These are phyloP conservation scores for Phaffomyces opuntiae DNA, from an alignment of 805 yeast species.

Conservation along the genomic window DNA sequence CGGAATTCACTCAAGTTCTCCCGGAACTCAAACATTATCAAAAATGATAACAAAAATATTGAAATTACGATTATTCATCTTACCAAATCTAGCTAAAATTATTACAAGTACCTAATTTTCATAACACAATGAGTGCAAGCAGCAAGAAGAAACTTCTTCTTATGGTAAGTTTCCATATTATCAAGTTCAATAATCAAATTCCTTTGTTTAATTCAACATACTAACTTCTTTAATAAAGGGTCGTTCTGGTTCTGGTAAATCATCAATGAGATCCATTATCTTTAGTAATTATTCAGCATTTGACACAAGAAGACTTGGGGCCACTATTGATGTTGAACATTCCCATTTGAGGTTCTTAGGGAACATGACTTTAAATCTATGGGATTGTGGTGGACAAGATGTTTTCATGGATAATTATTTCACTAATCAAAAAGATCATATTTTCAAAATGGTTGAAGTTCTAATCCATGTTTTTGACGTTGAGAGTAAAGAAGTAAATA, in stretches of 20 bases:
- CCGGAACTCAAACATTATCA: too few relatives aligned
- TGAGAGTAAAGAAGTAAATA: constrained; percentile 82
- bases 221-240: constrained; percentile 41
- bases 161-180: constrained; percentile 33
- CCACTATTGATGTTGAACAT: constrained; percentile 98
- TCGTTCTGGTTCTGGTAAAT: constrained; percentile 94
- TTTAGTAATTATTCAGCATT: constrained; percentile 95
- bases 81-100: background rate
- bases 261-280: constrained; percentile 94
- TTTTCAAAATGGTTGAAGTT: constrained; percentile 93
- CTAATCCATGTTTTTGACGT: constrained; percentile 95
- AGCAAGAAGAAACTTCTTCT: constrained; percentile 56
- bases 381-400: constrained; percentile 99
- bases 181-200: too few relatives aligned
- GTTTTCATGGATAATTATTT: constrained; percentile 93
- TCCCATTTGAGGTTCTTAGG: constrained; percentile 89
- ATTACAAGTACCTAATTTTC: background rate
- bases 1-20: too few relatives aligned
- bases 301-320: constrained; percentile 91
- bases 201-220: background rate
- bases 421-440: constrained; percentile 82
- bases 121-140: constrained; percentile 22
- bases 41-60: background rate
- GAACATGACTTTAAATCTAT: constrained; percentile 87
- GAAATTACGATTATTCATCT: too few relatives aligned